phyloP scores from a whole-genome alignment of 208 protist species.

The Borovskyia barvae region DNA sequence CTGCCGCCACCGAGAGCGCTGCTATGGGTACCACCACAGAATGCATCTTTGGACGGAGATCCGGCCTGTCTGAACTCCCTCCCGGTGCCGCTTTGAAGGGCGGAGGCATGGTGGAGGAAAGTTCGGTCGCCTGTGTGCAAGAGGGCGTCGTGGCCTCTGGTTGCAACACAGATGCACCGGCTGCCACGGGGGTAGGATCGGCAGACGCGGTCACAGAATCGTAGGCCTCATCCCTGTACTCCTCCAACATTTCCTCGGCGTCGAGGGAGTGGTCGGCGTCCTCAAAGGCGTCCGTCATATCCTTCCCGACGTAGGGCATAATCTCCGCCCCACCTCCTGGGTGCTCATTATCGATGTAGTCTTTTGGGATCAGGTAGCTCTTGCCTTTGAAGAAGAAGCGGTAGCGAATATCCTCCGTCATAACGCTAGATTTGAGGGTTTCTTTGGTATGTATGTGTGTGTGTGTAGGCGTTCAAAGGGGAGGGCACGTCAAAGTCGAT shows the following conservation, averaged over 20 bases:
- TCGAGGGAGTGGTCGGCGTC: slow-evolving; percentile 34
- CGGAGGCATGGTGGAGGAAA: too few relatives aligned
- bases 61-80: too few relatives aligned
- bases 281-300: slow-evolving; percentile 38
- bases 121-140: too few relatives aligned
- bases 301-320: slow-evolving; percentile 22
- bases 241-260: slow-evolving; percentile 30
- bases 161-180: too few relatives aligned
- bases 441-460: not conserved
- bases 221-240: slow-evolving; percentile 30
- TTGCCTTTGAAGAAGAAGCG: slow-evolving; percentile 29
- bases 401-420: slow-evolving; percentile 7
- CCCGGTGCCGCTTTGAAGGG: too few relatives aligned
- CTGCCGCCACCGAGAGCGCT: too few relatives aligned
- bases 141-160: too few relatives aligned
- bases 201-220: not conserved
- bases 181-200: not conserved
- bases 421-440: not conserved
- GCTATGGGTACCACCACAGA: too few relatives aligned
- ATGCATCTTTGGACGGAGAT: too few relatives aligned
- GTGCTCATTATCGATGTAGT: slow-evolving; percentile 36
- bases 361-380: slow-evolving; percentile 26
- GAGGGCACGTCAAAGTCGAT: too few relatives aligned
- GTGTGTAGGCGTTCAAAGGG: too few relatives aligned
- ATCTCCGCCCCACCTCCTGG: slow-evolving; percentile 31